phyloP scores from a whole-genome alignment of 768 basidiomycete species.

The Leccinum subtestaceum region DNA sequence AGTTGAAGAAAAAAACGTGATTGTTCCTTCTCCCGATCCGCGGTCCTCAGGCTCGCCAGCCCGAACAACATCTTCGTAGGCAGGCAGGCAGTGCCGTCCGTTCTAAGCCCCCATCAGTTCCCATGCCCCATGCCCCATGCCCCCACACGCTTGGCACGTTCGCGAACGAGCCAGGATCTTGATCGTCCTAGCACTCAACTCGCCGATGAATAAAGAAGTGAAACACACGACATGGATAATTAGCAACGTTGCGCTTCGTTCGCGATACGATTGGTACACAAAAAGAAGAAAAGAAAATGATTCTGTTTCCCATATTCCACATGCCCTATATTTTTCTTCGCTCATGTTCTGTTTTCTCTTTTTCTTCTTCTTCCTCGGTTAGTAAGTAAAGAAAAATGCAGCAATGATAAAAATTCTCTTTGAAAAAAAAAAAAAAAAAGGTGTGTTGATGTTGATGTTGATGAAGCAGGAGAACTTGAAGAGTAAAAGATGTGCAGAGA shows the following conservation, averaged over 20 bases:
- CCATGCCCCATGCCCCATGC: background rate
- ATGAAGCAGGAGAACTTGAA: constrained; percentile 9
- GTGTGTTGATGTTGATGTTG: background rate
- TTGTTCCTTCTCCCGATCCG: background rate
- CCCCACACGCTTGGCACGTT: background rate
- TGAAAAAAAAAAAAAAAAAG: no score
- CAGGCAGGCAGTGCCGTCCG: background rate
- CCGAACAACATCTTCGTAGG: background rate
- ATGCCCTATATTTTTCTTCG: background rate
- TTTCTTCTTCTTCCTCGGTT: background rate
- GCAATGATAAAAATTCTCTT: constrained; percentile 3
- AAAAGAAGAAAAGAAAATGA: background rate
- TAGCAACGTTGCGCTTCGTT: background rate
- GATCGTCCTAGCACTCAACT: background rate
- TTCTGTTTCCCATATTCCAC: background rate
- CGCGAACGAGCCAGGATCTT: background rate
- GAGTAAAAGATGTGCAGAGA: constrained; percentile 4
- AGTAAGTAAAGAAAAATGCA: background rate
- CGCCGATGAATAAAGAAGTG: background rate
- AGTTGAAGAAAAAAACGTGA: background rate
- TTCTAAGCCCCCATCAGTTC: background rate
- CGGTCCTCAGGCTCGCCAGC: background rate
- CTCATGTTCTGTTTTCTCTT: background rate
- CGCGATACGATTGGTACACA: background rate
- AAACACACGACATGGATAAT: background rate